Conservation (phyloP, 495 filamentous ascomycete species). For the Podospora appendiculata region DNA sequence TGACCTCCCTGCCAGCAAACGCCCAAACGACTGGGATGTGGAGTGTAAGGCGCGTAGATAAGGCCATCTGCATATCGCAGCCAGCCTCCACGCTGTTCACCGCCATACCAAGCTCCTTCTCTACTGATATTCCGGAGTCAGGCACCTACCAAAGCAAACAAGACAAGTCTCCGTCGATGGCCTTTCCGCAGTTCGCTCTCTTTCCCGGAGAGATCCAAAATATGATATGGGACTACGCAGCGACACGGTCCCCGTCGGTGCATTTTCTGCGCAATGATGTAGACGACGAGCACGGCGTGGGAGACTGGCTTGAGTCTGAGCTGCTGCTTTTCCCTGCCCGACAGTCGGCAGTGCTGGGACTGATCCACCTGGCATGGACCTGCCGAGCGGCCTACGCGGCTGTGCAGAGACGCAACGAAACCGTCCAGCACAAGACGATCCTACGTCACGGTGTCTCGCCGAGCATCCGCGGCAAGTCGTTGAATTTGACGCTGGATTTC, state of each 20-base stretch:
- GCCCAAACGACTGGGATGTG: too few relatives aligned
- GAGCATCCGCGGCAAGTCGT: not conserved
- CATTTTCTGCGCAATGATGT: conserved; percentile 19
- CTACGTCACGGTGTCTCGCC: not conserved
- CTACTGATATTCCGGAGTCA: not conserved
- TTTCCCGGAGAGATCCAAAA: conserved; percentile 16
- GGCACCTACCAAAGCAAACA: not conserved
- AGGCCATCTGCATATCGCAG: too few relatives aligned
- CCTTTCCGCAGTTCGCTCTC: conserved; percentile 13
- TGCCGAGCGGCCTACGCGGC: conserved; percentile 14
- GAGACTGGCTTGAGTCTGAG: conserved; percentile 9
- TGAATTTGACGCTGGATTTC: conserved; percentile 11
- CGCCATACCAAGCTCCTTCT: too few relatives aligned
- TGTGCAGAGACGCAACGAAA: conserved; percentile 4
- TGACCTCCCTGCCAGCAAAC: too few relatives aligned
- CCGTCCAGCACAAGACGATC: conserved; percentile 2
- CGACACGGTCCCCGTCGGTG: conserved; percentile 8
- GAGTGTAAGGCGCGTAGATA: too few relatives aligned
- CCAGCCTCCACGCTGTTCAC: too few relatives aligned
- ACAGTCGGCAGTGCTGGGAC: conserved; percentile 23
- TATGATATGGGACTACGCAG: conserved; percentile 18
- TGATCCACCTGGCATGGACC: conserved; percentile 9
- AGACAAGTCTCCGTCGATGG: not conserved
- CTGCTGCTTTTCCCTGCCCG: conserved; percentile 11
- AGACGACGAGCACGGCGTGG: conserved; percentile 2